Base-by-base conservation (phyloP, 1,139 yeast genomes). In the Geotrichum histeridarum region DNA sequence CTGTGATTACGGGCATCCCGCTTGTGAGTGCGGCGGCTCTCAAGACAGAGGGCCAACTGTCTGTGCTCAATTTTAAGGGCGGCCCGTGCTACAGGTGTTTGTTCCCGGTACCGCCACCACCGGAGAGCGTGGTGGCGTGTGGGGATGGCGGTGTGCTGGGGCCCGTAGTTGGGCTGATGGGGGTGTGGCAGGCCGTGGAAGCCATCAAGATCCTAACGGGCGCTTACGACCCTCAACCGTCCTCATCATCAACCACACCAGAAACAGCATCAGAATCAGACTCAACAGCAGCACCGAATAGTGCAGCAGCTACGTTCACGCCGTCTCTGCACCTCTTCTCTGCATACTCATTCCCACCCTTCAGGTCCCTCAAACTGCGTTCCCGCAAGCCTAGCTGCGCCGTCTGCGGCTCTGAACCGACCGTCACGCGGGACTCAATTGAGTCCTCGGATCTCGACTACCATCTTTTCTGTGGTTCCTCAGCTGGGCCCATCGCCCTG, bases 81-180 rank as follows among this genome's bases (percentile, higher is more conserved):
- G 97, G 97, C 0, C 99, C 99, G 0, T 94, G 99, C 67, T 94
- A 94, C 66, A 75, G 99, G 59, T 94, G 99, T 66, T 82, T 91
- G 68, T 89, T 87, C 63, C 98, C 99, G 0, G 74, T 73, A 11
- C 96, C 99, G 0, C 97, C 99, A 0, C 83, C 94, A 0, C 86
- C 96, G 0, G 83, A 81, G 54, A 77, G 88, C 1, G 90, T 91
- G 0, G 79, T 91, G 0, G 80, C 95, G 0, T 94, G 99, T 64
- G 81, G 89, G 8, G 98, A 90, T 68, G 96, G 96, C 2, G 99
- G 99, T 2, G 95, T 94, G 0, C 70, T 94, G 22, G 99, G 99
- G 0, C 96, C 99, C 0, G 94, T 93, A 6, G 95, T 94, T 49
- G 99, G 99, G 0, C 65, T 90, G 0, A 81, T 93, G 67, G 99